Percentiles rank a stretch among this genome's conserved stretches.
These are phyloP conservation scores for Lactifluus subvellereus DNA, from an alignment of 768 basidiomycete genomes.

Conservation along the genomic window DNA sequence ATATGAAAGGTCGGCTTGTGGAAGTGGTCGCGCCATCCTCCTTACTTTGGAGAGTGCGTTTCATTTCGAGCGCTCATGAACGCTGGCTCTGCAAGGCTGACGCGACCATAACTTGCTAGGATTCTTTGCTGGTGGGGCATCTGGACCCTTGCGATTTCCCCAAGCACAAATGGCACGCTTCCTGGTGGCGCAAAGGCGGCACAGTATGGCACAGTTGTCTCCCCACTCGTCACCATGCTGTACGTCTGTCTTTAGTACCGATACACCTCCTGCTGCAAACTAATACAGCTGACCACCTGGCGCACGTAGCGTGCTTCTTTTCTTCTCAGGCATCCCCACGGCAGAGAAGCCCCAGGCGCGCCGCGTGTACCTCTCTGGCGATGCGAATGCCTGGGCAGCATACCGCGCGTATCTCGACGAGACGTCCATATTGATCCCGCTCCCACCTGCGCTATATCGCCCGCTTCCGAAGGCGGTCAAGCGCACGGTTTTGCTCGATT, in stretches of 20 bases:
- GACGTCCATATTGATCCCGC: slow-evolving; percentile 57
- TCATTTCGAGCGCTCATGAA: not conserved
- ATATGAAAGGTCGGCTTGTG: slow-evolving; percentile 47
- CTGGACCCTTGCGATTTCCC: slow-evolving; percentile 55
- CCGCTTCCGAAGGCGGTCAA: slow-evolving; percentile 49
- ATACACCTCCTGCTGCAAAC: not conserved
- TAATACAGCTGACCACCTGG: slow-evolving; percentile 24
- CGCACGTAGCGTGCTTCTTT: slow-evolving; percentile 47
- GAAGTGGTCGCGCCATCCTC: slow-evolving; percentile 59
- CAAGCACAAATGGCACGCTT: slow-evolving; percentile 44
- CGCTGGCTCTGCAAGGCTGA: not conserved
- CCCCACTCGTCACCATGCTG: slow-evolving; percentile 62
- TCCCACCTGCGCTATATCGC: slow-evolving; percentile 51
- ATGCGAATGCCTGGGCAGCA: slow-evolving; percentile 38
- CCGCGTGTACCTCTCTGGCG: slow-evolving; percentile 25
- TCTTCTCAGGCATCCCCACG: slow-evolving; percentile 63
- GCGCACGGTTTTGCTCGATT: slow-evolving; percentile 51
- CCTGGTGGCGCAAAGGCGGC: slow-evolving; percentile 43
- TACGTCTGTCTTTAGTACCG: slow-evolving; percentile 24
- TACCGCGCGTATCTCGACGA: slow-evolving; percentile 51
- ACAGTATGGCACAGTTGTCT: slow-evolving; percentile 53
- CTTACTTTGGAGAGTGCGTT: slow-evolving; percentile 66
- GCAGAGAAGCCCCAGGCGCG: slow-evolving; percentile 63
- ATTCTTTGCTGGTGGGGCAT: slow-evolving; percentile 65
- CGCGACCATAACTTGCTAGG: slow-evolving; percentile 27